Evolutionary conservation across 805 yeast species (phyloP), one percentile per base, ranked within the genome.

Genomic region (Dipodascopsis uninucleata): DNA sequence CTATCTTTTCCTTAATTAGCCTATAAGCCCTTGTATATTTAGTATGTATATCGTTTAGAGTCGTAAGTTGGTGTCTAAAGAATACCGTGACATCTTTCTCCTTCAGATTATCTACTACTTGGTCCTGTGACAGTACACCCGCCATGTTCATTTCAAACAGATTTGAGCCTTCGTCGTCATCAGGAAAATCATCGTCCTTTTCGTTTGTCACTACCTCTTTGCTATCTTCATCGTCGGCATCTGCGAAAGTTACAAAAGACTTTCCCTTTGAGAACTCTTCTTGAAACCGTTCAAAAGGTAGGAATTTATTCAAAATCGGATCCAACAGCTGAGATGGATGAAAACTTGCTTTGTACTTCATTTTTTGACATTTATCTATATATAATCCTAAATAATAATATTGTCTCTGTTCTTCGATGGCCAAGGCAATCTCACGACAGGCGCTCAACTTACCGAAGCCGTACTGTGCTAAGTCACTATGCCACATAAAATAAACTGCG

Each of bases 401-500:
- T 2, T 74, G 71, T 36, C 68, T 69, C 5, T 69, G 67, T 29
- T 78, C 64, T 32, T 73, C 61, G 22, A 70, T 53, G 3, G 79
- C 67, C 61, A 85, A 59, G 1, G 76, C 70, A 29, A 85, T 65
- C 58, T 88, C 97, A 31, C 84, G 65, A 22, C 87, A 58, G 0
- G 85, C 90, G 49, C 88, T 79, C 1, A 88, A 61, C 21, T 85
- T 85, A 0, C 97, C 97, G 24, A 88, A 62, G 0, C 85, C 81
- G 54, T 80, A 66, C n/a, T 34, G 29, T 3, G 81, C 79, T 59
- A 71, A 82, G 42, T 79, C 89, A 0, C 94, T 93, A 59, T 87
- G 89, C 85, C 93, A 86, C 9, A 88, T 78, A 60, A 89, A 84
- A 61, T 89, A 88, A 1, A 89, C 89, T 0, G 95, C 80, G 0